Evolutionary conservation across 352 stramenopile genomes (phyloP).

Genomic region (Pythium insidiosum): DNA sequence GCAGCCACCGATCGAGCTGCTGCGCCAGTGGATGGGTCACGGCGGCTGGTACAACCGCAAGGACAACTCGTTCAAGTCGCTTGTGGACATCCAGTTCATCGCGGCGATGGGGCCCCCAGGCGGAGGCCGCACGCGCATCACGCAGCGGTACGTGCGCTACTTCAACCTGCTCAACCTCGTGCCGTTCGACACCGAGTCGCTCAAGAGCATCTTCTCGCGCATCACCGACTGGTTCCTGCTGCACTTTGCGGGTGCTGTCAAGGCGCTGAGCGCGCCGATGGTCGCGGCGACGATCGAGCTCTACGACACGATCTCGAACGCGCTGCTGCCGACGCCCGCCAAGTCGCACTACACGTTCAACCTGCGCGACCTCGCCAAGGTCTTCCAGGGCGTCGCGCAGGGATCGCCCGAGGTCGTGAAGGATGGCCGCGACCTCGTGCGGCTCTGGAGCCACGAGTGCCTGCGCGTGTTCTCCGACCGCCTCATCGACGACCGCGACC

Average conservation of each 20-base stretch:
- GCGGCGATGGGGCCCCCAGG: conserved; percentile 90
- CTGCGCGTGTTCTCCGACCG: conserved; percentile 88
- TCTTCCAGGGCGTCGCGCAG: conserved; percentile 89
- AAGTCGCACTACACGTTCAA: conserved; percentile 96
- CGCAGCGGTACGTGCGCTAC: conserved; percentile 89
- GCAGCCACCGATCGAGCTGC: conserved; percentile 89
- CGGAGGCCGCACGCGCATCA: conserved; percentile 88
- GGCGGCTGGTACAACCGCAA: conserved; percentile 93
- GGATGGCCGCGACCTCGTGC: conserved; percentile 81
- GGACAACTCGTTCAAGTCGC: conserved; percentile 88
- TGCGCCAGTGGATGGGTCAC: conserved; percentile 93
- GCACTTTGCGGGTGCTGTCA: conserved; percentile 75
- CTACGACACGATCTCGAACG: conserved; percentile 88
- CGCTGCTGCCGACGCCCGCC: conserved; percentile 87
- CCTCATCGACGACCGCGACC: conserved; percentile 86
- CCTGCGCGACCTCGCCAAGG: conserved; percentile 88
- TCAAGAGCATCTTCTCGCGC: conserved; percentile 81
- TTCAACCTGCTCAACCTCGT: conserved; percentile 94
- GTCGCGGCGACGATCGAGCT: conserved; percentile 88
- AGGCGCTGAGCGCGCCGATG: conserved; percentile 53
- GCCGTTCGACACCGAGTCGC: conserved; percentile 83
- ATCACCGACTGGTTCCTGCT: conserved; percentile 90
- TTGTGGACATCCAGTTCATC: conserved; percentile 93
- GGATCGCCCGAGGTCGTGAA: conserved; percentile 68
- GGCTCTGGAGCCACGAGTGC: conserved; percentile 90